Evolutionary conservation across 2,329 filamentous ascomycete species (phyloP).

Genomic region (Pyrenophora seminiperda): DNA sequence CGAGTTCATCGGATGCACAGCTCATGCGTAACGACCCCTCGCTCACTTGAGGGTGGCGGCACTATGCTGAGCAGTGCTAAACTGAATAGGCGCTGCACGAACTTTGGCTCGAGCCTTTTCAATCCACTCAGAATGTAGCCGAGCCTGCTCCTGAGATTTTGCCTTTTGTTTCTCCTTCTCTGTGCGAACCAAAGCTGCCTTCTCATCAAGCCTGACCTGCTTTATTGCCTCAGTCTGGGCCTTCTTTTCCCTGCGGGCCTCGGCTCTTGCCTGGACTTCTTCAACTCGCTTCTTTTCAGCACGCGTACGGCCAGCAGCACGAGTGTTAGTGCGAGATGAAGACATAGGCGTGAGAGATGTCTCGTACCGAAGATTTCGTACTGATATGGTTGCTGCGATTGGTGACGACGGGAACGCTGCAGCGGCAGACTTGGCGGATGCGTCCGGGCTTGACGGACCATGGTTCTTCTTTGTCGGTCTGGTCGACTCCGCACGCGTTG

Average conservation of each 20-base stretch:
- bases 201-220: slow-evolving; percentile 16
- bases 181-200: slow-evolving; percentile 16
- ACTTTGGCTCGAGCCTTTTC: slow-evolving; percentile 23
- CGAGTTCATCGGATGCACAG: neutral
- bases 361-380: neutral
- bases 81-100: slow-evolving; percentile 6
- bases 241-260: slow-evolving; percentile 14
- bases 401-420: neutral
- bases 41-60: neutral
- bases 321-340: neutral
- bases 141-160: slow-evolving; percentile 6
- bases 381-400: neutral
- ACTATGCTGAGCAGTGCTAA: slow-evolving; percentile 1
- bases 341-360: neutral
- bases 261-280: neutral
- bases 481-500: neutral
- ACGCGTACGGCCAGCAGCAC: slow-evolving; percentile 1
- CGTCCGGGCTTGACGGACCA: neutral
- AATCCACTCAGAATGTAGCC: slow-evolving; percentile 15
- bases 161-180: slow-evolving; percentile 15
- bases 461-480: neutral
- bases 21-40: neutral
- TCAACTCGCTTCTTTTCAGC: slow-evolving; percentile 7
- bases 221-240: slow-evolving; percentile 14
- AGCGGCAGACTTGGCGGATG: neutral